Evolutionary conservation across 495 filamentous ascomycete genomes (phyloP).

Genomic region (Schizothecium vesticola): DNA sequence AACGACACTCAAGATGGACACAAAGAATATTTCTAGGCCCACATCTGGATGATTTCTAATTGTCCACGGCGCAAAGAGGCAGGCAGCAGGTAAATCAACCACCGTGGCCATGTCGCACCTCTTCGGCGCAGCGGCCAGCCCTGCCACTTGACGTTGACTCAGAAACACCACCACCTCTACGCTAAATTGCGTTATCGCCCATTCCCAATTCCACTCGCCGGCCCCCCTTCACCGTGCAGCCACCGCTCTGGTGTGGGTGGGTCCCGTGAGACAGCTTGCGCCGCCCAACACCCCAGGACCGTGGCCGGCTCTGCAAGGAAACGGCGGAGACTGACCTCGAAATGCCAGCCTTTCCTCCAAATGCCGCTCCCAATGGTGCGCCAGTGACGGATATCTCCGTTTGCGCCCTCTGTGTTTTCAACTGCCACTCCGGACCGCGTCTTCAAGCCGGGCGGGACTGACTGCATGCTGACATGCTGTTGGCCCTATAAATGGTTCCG

Average conservation of each 20-base stretch:
- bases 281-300: background rate
- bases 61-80: background rate
- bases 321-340: constrained; percentile 5
- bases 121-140: background rate
- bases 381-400: background rate
- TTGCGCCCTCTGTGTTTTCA: background rate
- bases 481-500: background rate
- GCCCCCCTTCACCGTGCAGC: background rate
- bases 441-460: background rate
- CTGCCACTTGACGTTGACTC: constrained; percentile 7
- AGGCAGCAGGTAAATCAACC: background rate
- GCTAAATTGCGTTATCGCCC: constrained; percentile 23
- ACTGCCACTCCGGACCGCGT: background rate
- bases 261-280: background rate
- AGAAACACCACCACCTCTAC: constrained; percentile 1
- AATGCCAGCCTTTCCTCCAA: background rate
- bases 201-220: background rate
- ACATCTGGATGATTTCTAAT: constrained; percentile 17
- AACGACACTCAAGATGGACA: background rate
- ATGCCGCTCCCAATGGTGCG: background rate
- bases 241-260: background rate
- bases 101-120: background rate
- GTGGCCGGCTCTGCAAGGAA: background rate
- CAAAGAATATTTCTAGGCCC: background rate
- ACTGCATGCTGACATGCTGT: background rate